These are phyloP conservation scores for Pseudogymnoascus sp. DNA, from an alignment of 2,329 filamentous ascomycete genomes.

Conservation along the genomic window DNA sequence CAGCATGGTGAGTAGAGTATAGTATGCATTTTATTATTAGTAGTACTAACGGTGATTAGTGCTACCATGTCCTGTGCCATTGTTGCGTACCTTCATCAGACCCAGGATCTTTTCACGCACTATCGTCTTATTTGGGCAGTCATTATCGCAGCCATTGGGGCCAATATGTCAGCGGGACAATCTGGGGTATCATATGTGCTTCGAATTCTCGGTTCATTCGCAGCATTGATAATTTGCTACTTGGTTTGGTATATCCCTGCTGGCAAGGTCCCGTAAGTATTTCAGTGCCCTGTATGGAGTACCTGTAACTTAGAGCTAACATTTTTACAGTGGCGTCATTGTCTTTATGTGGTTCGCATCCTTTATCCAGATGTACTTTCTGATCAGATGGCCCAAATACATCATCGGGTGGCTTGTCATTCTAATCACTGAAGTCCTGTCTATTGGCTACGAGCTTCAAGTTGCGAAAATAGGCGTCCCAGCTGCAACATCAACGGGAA, in stretches of 20 bases:
- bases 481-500: constrained; percentile 47
- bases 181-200: constrained; percentile 9
- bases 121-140: constrained; percentile 8
- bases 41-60: not conserved
- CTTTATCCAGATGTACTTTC: constrained; percentile 8
- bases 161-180: constrained; percentile 8
- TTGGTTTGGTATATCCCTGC: constrained; percentile 5
- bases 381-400: constrained; percentile 4
- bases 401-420: constrained; percentile 7
- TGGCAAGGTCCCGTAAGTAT: constrained; percentile 1
- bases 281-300: not conserved
- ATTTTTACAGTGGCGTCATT: constrained; percentile 3
- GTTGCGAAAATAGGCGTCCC: constrained; percentile 51
- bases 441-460: constrained; percentile 64
- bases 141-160: constrained; percentile 9
- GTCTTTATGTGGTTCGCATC: constrained; percentile 8
- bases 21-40: not conserved
- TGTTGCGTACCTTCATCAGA: constrained; percentile 8
- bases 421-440: constrained; percentile 43
- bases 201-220: constrained; percentile 2
- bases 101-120: constrained; percentile 5
- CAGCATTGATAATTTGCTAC: constrained; percentile 7
- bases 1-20: constrained; percentile 9
- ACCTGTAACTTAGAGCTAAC: not conserved
- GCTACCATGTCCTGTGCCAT: constrained; percentile 9